Base-by-base conservation (phyloP, 345 rosid species). In the Erysimum cheiranthoides region DNA sequence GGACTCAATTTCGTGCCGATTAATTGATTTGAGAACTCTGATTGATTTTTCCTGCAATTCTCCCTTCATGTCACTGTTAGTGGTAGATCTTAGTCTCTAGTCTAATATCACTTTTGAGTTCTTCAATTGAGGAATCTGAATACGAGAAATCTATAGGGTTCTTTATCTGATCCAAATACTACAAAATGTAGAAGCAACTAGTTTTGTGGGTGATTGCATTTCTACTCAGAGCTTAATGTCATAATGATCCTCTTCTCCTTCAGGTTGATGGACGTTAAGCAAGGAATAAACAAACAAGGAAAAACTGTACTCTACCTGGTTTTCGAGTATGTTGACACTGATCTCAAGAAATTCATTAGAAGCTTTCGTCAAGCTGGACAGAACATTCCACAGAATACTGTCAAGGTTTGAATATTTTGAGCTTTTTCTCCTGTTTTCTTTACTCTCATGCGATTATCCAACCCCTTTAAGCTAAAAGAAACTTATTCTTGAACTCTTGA, bases 191-290 rank as follows among this genome's bases (percentile, higher is more conserved):
- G 25, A 52, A 51, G 1, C 28, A 65, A n/a, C 42, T 38, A 12
- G 6, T 39, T 40, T 12, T 62, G 21, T 62, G 32, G 34, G 58
- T 35, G 71, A 13, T 13, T 52, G 16, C 13, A 13, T 53, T 39
- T 39, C 50, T 14, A n/a, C 39, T 2, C 8, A 10, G 30, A 60
- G 40, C 30, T 71, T 47, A 16, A 38, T 27, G 30, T 72, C 3
- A 61, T 38, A 12, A 36, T 60, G 47, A 54, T 56, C 5, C 10
- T 77, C 50, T 28, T 51, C 40, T 18, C 54, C 63, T 66, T 11
- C 74, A 94, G 97, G 68, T 77, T 94, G 83, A 61, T 92, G 82
- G 98, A 94, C 63, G 98, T 94, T 28, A 94, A 94, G 79, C 98
- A 94, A 94, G 92, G 95, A 11, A 80, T 74, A 74, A 94, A 88